phyloP scores from a whole-genome alignment of 108 stramenopile species.

The Cylindrotheca fusiformis region DNA sequence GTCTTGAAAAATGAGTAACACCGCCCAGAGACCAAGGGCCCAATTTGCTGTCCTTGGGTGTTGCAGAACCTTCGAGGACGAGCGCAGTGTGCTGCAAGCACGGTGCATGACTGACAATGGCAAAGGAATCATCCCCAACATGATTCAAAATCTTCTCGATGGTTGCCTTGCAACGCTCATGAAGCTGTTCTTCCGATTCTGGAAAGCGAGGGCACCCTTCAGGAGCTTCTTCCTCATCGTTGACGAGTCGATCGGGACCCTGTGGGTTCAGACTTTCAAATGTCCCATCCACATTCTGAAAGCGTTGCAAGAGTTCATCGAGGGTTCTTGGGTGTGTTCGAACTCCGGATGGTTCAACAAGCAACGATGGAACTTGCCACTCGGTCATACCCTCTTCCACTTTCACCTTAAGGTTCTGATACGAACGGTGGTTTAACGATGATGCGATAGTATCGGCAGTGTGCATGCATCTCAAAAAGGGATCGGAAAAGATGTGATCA shows the following conservation, averaged over 20 bases:
- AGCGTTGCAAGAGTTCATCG: conserved; percentile 36
- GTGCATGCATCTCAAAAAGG: conserved; percentile 55
- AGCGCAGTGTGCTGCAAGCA: conserved; percentile 64
- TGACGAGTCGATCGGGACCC: not conserved
- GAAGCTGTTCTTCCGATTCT: conserved; percentile 57
- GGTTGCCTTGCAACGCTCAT: conserved; percentile 47
- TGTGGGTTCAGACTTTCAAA: conserved; percentile 55
- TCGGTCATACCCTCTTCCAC: conserved; percentile 72
- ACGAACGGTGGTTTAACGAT: conserved; percentile 2
- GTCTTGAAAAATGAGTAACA: conserved; percentile 55
- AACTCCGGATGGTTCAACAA: conserved; percentile 55
- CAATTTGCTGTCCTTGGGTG: conserved; percentile 26
- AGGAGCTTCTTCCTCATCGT: conserved; percentile 22
- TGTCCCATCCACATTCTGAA: conserved; percentile 33
- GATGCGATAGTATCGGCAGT: conserved; percentile 65
- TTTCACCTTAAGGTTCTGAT: conserved; percentile 8
- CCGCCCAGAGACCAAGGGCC: conserved; percentile 69
- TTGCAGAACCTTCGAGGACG: conserved; percentile 37
- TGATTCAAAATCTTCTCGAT: conserved; percentile 40
- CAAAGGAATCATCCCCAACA: conserved; percentile 31
- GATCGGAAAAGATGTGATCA: conserved; percentile 48
- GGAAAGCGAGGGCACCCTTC: conserved; percentile 41
- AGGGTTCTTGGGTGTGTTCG: conserved; percentile 43
- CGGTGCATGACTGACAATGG: conserved; percentile 70
- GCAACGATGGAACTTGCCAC: conserved; percentile 70